These are phyloP conservation scores for Aspergillus eucalypticola DNA, from an alignment of 2,329 filamentous ascomycete species.

Conservation along the genomic window DNA sequence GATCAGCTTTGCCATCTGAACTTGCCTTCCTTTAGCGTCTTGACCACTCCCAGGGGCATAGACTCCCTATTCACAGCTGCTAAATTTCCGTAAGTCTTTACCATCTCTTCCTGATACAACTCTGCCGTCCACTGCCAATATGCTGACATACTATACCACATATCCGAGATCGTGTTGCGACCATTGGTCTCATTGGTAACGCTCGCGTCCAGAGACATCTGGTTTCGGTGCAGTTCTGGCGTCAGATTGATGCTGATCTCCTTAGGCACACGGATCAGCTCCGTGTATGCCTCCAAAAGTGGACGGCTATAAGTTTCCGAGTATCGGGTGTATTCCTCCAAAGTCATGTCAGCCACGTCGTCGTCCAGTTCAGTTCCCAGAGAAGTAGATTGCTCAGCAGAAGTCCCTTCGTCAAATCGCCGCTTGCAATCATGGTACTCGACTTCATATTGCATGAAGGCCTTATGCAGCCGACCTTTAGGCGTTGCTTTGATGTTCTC, in stretches of 20 bases:
- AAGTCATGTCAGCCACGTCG: slow-evolving; percentile 29
- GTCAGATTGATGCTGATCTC: slow-evolving; percentile 34
- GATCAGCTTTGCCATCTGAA: slow-evolving; percentile 45
- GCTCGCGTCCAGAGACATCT: slow-evolving; percentile 19
- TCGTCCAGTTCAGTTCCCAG: slow-evolving; percentile 9
- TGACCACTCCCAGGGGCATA: slow-evolving; percentile 46
- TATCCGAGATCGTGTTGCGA: slow-evolving; percentile 22
- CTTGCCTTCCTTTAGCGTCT: slow-evolving; percentile 43
- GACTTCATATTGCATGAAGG: slow-evolving; percentile 51
- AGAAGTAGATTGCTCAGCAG: neutral
- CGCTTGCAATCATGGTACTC: slow-evolving; percentile 52
- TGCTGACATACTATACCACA: slow-evolving; percentile 39
- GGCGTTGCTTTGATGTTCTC: slow-evolving; percentile 43
- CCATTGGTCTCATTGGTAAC: slow-evolving; percentile 4
- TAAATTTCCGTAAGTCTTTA: slow-evolving; percentile 42
- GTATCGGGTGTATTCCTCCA: slow-evolving; percentile 42
- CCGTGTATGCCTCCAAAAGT: slow-evolving; percentile 34
- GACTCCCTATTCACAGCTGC: slow-evolving; percentile 43
- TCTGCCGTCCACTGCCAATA: slow-evolving; percentile 48
- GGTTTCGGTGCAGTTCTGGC: slow-evolving; percentile 27
- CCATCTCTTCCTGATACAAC: slow-evolving; percentile 44
- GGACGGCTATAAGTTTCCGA: slow-evolving; percentile 35
- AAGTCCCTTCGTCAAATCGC: slow-evolving; percentile 31
- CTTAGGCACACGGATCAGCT: slow-evolving; percentile 34
- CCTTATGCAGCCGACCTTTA: slow-evolving; percentile 33